Base-by-base conservation (phyloP, 2,329 filamentous ascomycete species). In the Phoma sp. region DNA sequence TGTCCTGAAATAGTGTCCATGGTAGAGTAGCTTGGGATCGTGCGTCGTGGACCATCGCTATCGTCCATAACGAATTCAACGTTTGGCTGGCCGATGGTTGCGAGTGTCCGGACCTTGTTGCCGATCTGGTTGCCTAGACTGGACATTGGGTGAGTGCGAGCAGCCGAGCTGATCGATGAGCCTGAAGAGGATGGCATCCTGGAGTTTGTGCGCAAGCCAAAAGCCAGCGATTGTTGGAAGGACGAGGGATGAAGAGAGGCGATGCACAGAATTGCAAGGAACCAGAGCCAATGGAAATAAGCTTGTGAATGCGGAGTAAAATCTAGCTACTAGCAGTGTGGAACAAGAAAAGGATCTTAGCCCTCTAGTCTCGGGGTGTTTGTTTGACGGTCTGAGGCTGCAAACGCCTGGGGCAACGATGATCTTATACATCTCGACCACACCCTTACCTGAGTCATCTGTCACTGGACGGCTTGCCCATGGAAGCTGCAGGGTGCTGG, bases 1-100 rank as follows among this genome's bases (percentile, higher is more conserved):
- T 75, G 77, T 10, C 85, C 85, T 50, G 84, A 76, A 48, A 87
- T 80, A 43, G 75, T 77, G 62, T 87, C 85, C 62, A 82, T 75
- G 7, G 83, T 86, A 2, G 83, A 85, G 64, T 81, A 86, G 30
- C 79, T 78, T 18, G 71, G 78, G 36, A 80, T 72, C 7, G 58
- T 62, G 29, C 58, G 65, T 29, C 63, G 63, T 9, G 59, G 57
- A 7, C 64, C 67, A 49, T 72, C 65, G 47, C 68, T 69, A 27
- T 74, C 65, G 30, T 68, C 52, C 30, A 81, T 68, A 13, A 70
- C 58, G 63, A 82, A 79, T 24, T 74, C 75, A 55, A 81, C 75
- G 36, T 69, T 67, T 14, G 78, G 77, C 55, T 76, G 75, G 49
- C 68, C 68, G 50, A 68, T 59, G 38, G 65, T 58, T 13, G 69